phyloP scores from a whole-genome alignment of 805 yeast genomes.

The Candida pseudoglaebosa region DNA sequence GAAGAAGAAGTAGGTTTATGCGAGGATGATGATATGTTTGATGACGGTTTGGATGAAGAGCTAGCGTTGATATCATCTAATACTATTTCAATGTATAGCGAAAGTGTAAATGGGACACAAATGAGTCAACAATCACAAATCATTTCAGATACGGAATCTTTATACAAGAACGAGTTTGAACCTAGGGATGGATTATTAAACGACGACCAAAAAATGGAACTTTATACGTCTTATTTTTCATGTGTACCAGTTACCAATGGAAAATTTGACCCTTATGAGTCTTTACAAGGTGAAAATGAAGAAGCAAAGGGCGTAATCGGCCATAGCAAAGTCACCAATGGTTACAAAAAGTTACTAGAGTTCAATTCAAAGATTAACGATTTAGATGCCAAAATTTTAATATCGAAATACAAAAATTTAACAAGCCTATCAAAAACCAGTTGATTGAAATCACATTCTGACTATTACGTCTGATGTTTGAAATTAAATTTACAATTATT shows the following conservation, averaged over 20 bases:
- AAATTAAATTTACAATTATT: too few species aligned
- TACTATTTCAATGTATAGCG: not conserved
- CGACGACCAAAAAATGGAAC: conserved; percentile 32
- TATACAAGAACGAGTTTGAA: conserved; percentile 17
- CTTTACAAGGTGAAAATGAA: not conserved
- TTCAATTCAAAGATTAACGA: not conserved
- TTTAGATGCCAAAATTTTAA: not conserved
- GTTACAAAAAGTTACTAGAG: not conserved
- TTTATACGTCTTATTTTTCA: conserved; percentile 37
- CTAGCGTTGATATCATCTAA: conserved; percentile 10
- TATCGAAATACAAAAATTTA: not conserved
- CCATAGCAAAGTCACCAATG: conserved; percentile 12
- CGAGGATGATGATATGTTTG: conserved; percentile 21
- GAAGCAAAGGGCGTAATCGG: conserved; percentile 12
- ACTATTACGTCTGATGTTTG: too few species aligned
- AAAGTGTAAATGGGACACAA: not conserved
- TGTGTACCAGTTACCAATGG: conserved; percentile 1
- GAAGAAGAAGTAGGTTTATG: too few species aligned
- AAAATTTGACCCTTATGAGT: conserved; percentile 14
- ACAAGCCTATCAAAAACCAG: not conserved
- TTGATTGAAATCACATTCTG: too few species aligned
- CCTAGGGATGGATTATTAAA: conserved; percentile 38
- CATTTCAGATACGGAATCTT: conserved; percentile 11
- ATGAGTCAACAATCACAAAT: not conserved
- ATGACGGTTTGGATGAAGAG: conserved; percentile 22